phyloP scores from a whole-genome alignment of 2,329 filamentous ascomycete species.

The Trichoderma sp. region DNA sequence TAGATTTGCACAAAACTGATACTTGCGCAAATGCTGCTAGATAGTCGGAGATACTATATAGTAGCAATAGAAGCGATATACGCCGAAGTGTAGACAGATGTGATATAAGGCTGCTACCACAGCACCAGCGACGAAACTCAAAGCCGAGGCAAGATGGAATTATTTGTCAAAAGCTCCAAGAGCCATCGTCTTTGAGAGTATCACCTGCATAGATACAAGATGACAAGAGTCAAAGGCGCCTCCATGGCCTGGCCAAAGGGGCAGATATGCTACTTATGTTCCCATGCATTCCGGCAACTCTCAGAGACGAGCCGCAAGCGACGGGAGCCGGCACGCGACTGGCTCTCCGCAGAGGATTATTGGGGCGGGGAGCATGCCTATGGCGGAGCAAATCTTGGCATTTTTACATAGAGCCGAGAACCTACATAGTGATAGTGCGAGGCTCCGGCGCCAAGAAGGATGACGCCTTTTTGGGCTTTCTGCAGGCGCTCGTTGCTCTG shows the following conservation, averaged over 20 bases:
- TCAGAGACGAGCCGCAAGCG: neutral
- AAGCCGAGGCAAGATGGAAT: neutral
- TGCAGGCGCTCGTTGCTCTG: neutral
- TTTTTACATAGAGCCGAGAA: slow-evolving; percentile 4
- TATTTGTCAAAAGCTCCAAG: neutral
- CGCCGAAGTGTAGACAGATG: neutral
- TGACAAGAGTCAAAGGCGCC: neutral
- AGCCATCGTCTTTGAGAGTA: neutral
- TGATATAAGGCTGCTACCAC: neutral
- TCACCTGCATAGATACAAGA: neutral
- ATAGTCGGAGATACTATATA: too few relatives aligned
- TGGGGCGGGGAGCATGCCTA: slow-evolving; percentile 9
- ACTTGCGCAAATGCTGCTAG: neutral
- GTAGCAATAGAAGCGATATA: neutral
- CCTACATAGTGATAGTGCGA: neutral
- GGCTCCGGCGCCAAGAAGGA: neutral
- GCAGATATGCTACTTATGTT: slow-evolving; percentile 2
- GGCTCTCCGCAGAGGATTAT: slow-evolving; percentile 8
- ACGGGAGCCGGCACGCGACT: slow-evolving; percentile 9
- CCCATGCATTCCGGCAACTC: neutral
- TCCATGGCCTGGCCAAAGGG: neutral
- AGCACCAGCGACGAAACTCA: neutral
- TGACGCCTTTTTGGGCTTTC: neutral
- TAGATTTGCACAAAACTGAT: neutral
- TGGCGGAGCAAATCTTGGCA: slow-evolving; percentile 20